Evolutionary conservation across 2,329 filamentous ascomycete genomes (phyloP).

Genomic region (Grosmannia huntii): DNA sequence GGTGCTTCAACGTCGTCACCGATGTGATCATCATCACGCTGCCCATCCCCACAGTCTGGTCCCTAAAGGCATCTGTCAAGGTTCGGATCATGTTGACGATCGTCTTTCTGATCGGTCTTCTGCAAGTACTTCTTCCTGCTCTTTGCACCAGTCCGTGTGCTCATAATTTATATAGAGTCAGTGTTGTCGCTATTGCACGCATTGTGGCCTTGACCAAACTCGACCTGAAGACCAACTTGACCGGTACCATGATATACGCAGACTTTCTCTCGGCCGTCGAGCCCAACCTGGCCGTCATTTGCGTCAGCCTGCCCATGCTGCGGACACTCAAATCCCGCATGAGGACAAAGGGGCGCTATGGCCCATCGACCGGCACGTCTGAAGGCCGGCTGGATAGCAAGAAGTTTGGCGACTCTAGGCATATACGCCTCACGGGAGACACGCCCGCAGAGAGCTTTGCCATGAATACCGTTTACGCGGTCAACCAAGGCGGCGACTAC

Average conservation of each 20-base stretch:
- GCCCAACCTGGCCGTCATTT: not conserved
- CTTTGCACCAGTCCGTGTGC: not conserved
- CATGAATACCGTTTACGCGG: not conserved
- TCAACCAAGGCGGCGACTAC: not conserved
- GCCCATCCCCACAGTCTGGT: not conserved
- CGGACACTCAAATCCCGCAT: not conserved
- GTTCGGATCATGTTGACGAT: not conserved
- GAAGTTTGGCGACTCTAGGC: not conserved
- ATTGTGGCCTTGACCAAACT: not conserved
- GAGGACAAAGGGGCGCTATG: not conserved
- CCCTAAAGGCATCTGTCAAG: not conserved
- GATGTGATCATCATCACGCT: not conserved
- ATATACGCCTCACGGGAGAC: not conserved
- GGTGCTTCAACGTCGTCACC: not conserved
- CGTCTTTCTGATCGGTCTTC: not conserved
- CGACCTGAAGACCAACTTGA: not conserved
- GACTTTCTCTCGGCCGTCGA: not conserved
- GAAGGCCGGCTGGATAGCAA: not conserved
- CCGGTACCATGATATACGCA: slow-evolving; percentile 1
- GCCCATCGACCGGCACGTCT: not conserved
- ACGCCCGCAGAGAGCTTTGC: not conserved
- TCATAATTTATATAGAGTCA: not conserved
- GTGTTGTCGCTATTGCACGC: not conserved
- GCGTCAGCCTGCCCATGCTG: slow-evolving; percentile 1
- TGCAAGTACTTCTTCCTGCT: not conserved